Evolutionary conservation across 441 rosid genomes (phyloP).

Genomic region (Croton setiger): DNA sequence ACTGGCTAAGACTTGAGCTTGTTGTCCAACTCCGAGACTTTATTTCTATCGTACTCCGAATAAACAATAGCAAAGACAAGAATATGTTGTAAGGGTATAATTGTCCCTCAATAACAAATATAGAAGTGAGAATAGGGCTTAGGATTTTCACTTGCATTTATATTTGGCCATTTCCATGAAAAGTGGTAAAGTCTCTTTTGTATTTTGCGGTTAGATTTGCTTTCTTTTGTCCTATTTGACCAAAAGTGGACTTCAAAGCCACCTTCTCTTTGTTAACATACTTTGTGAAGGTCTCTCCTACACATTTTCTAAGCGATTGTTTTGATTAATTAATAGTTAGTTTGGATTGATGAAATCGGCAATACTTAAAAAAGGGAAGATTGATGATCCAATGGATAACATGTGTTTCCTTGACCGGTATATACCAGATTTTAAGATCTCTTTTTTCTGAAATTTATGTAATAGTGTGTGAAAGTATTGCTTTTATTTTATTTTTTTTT

Average conservation of each 20-base stretch:
- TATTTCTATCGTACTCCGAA: background rate
- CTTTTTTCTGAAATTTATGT: too few relatives aligned
- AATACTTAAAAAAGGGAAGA: too few relatives aligned
- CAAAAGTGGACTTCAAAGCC: constrained; percentile 22
- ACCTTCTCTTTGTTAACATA: background rate
- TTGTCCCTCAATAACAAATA: constrained; percentile 13
- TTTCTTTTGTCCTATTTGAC: constrained; percentile 30
- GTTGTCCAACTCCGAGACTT: background rate
- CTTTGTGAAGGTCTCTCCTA: background rate
- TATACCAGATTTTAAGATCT: too few relatives aligned
- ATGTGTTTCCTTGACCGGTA: too few relatives aligned
- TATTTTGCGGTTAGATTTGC: constrained; percentile 40
- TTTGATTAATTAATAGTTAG: too few relatives aligned
- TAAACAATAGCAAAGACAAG: constrained; percentile 7
- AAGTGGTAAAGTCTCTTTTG: constrained; percentile 39
- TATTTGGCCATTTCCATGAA: constrained; percentile 42
- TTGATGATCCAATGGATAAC: too few relatives aligned
- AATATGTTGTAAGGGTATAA: constrained; percentile 19
- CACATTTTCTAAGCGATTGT: too few relatives aligned
- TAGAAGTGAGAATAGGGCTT: constrained; percentile 19
- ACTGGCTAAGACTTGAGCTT: too few relatives aligned
- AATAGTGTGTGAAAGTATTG: too few relatives aligned
- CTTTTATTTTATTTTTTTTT: too few relatives aligned
- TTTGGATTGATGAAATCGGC: too few relatives aligned
- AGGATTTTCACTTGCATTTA: constrained; percentile 29